Conservation (phyloP, 2,329 filamentous ascomycete species). For the Botrytis aclada region DNA sequence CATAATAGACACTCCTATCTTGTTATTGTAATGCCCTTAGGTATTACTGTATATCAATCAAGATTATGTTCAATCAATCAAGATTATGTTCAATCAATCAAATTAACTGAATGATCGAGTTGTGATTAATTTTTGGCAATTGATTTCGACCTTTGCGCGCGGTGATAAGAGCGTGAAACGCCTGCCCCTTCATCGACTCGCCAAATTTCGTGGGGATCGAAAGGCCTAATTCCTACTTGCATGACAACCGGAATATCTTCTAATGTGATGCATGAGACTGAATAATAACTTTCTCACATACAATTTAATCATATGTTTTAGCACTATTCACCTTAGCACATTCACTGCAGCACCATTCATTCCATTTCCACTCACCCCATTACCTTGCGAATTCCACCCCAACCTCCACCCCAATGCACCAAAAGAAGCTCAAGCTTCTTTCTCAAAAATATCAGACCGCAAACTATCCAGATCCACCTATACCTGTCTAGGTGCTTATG, state of each 20-base stretch:
- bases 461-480: background rate
- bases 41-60: background rate
- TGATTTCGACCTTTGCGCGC: background rate
- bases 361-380: no score
- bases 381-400: no score
- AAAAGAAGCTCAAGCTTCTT: background rate
- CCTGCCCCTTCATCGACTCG: background rate
- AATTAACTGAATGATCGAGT: background rate
- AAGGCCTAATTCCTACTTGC: background rate
- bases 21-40: background rate
- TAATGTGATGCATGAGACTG: background rate
- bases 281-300: background rate
- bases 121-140: background rate
- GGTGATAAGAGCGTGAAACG: background rate
- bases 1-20: background rate
- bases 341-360: background rate
- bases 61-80: background rate
- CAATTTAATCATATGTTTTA: background rate
- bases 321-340: no score
- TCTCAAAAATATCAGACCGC: background rate
- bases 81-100: background rate
- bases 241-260: background rate
- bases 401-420: background rate
- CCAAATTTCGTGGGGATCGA: background rate
- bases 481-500: background rate